Evolutionary conservation across 1,284 basidiomycete genomes (phyloP), one percentile per base, ranked within the genome.

Genomic region (Stygiomarasmius scandens): DNA sequence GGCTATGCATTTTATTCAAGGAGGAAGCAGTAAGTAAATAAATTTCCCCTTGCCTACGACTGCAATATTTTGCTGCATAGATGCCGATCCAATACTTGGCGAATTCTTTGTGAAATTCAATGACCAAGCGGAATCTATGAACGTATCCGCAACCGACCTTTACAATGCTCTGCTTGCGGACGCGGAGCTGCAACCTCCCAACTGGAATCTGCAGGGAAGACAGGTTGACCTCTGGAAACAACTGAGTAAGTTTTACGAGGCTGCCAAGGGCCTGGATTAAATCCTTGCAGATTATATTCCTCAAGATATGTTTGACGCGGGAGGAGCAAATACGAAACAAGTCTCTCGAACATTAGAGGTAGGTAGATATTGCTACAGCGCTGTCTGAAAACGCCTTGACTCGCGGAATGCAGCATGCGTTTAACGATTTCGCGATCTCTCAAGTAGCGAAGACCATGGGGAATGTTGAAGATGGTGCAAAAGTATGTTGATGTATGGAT

Each of bases 91-190:
- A 0, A 85, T 87, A 49, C 70, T 88, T 1, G 82, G 77, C 19
- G 85, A 88, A 67, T 87, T 86, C 70, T 82, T 82, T 60, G 83
- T 87, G 49, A 88, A 87, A 61, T 85, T 77, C 69, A 69, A 76
- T 46, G 71, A 81, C 3, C 74, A 83, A 44, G 77, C 81, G 1
- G 65, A 70, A 0, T 65, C 71, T 1, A 70, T 86, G 3, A 74
- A 75, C 45, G 82, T 86, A 16, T 77, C 79, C 2, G 64, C 77
- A 0, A 66, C 72, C 10, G 80, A 78, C 48, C 68, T 85, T 0
- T 86, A 84, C 63, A 73, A 68, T 32, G 82, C 83, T 0, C 69
- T 86, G n/a, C 69, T 84, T 3, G 79, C 81, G 0, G 84, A 87
- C 62, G 85, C 85, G 0, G 85, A 87, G 64, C 63, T 73, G 1